Evolutionary conservation across 129 eudicot genomes (phyloP).

Genomic region (Flaveria linearis): DNA sequence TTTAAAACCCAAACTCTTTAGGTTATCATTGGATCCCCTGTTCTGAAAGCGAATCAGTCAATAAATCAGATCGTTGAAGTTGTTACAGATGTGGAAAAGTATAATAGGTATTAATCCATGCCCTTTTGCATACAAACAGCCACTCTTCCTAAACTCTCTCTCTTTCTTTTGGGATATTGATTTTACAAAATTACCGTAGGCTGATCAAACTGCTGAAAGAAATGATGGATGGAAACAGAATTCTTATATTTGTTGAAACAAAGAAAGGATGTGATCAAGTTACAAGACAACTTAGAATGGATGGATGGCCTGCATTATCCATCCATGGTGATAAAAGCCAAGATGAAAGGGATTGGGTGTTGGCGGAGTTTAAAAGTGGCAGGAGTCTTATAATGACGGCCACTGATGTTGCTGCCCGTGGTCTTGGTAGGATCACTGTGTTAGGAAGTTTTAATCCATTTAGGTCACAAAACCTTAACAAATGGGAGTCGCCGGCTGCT

Average conservation of each 20-base stretch:
- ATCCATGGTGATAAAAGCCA: slow-evolving; percentile 99
- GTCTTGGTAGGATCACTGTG: slow-evolving; percentile 98
- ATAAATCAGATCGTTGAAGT: slow-evolving; percentile 86
- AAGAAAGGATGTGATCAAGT: slow-evolving; percentile 99
- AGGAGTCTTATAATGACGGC: slow-evolving; percentile 97
- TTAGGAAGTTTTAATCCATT: slow-evolving; percentile 44
- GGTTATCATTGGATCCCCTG: slow-evolving; percentile 90
- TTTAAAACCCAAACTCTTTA: slow-evolving; percentile 17
- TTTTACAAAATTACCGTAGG: slow-evolving; percentile 41
- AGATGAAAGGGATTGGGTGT: slow-evolving; percentile 97
- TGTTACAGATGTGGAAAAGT: slow-evolving; percentile 79
- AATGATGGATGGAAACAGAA: slow-evolving; percentile 90
- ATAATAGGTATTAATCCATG: slow-evolving; percentile 57
- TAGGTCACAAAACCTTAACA: slow-evolving; percentile 41
- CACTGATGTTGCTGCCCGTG: slow-evolving; percentile 99
- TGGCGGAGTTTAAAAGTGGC: slow-evolving; percentile 98
- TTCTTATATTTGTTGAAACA: slow-evolving; percentile 90
- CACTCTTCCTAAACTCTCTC: too few relatives aligned
- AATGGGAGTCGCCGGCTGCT: slow-evolving; percentile 93
- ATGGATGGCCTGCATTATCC: slow-evolving; percentile 98
- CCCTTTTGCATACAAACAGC: neutral
- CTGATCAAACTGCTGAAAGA: slow-evolving; percentile 75
- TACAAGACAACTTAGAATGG: slow-evolving; percentile 93
- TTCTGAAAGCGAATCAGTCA: slow-evolving; percentile 88
- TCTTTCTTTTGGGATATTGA: neutral